Conservation (phyloP, 2,329 filamentous ascomycete genomes). For the Diplocarpon mali region DNA sequence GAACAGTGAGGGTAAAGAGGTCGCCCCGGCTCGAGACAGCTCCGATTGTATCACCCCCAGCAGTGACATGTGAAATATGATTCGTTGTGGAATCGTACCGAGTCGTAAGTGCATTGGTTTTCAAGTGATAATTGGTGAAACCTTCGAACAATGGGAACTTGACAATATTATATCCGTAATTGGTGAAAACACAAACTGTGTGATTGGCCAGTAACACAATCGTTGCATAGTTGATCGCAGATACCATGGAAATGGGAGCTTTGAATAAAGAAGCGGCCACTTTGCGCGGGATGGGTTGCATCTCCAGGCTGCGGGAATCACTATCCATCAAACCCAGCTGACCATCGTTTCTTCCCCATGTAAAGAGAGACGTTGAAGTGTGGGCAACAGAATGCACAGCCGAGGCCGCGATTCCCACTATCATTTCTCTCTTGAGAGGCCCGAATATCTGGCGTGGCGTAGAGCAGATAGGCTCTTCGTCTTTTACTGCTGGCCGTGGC, state of each 20-base stretch:
- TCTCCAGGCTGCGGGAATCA: slow-evolving; percentile 79
- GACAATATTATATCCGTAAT: slow-evolving; percentile 89
- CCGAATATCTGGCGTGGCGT: slow-evolving; percentile 85
- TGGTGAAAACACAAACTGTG: slow-evolving; percentile 88
- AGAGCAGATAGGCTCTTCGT: slow-evolving; percentile 75
- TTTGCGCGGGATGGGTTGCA: slow-evolving; percentile 72
- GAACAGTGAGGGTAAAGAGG: slow-evolving; percentile 74
- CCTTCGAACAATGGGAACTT: slow-evolving; percentile 66
- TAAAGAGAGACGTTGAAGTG: slow-evolving; percentile 71
- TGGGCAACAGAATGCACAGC: slow-evolving; percentile 85
- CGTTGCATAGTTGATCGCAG: slow-evolving; percentile 84
- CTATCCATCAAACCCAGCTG: slow-evolving; percentile 92
- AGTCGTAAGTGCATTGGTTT: slow-evolving; percentile 52
- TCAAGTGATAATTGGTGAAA: slow-evolving; percentile 59
- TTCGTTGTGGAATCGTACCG: slow-evolving; percentile 54
- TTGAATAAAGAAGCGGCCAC: slow-evolving; percentile 78
- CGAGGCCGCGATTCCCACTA: slow-evolving; percentile 79
- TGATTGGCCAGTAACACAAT: slow-evolving; percentile 75
- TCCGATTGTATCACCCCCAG: slow-evolving; percentile 84
- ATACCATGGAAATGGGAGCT: slow-evolving; percentile 62
- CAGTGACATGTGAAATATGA: slow-evolving; percentile 64
- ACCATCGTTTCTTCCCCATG: slow-evolving; percentile 90
- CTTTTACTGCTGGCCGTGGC: slow-evolving; percentile 52
- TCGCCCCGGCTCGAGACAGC: slow-evolving; percentile 77
- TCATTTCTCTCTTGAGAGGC: slow-evolving; percentile 71